Conservation (phyloP, 495 filamentous ascomycete species). For the Penicillium arizonense region DNA sequence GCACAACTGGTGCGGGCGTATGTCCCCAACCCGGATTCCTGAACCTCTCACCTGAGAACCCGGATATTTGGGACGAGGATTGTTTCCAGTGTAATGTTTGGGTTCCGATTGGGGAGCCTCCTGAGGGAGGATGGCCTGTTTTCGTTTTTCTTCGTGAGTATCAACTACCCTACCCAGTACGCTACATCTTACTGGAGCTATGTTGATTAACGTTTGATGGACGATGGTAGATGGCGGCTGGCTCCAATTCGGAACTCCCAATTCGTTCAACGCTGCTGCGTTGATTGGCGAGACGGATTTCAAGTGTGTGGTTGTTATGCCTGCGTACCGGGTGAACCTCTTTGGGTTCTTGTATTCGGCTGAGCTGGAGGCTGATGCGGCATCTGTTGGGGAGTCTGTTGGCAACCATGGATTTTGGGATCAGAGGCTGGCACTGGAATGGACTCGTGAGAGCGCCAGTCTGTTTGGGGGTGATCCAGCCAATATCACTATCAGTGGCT, state of each 20-base stretch:
- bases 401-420: slow-evolving; percentile 71
- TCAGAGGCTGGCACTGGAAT: slow-evolving; percentile 61
- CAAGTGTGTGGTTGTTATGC: slow-evolving; percentile 58
- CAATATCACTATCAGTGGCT: slow-evolving; percentile 64
- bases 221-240: slow-evolving; percentile 50
- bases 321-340: slow-evolving; percentile 67
- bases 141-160: slow-evolving; percentile 44
- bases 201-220: background rate
- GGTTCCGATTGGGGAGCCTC: slow-evolving; percentile 35
- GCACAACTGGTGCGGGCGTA: slow-evolving; percentile 19
- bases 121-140: slow-evolving; percentile 43
- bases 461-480: slow-evolving; percentile 61
- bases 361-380: slow-evolving; percentile 52
- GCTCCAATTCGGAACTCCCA: slow-evolving; percentile 55
- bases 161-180: background rate
- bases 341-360: slow-evolving; percentile 64
- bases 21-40: slow-evolving; percentile 40
- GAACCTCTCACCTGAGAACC: slow-evolving; percentile 12
- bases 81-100: slow-evolving; percentile 47
- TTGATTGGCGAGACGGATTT: slow-evolving; percentile 48
- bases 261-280: slow-evolving; percentile 45
- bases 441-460: slow-evolving; percentile 60
- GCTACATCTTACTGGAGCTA: background rate
- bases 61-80: slow-evolving; percentile 35
- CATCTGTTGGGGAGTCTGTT: slow-evolving; percentile 33